A percentile compares a stretch with the other conserved stretches of the same genome.
Evolutionary conservation across 2,329 filamentous ascomycete genomes (phyloP).

Genomic region (Diaporthe citrichinensis): DNA sequence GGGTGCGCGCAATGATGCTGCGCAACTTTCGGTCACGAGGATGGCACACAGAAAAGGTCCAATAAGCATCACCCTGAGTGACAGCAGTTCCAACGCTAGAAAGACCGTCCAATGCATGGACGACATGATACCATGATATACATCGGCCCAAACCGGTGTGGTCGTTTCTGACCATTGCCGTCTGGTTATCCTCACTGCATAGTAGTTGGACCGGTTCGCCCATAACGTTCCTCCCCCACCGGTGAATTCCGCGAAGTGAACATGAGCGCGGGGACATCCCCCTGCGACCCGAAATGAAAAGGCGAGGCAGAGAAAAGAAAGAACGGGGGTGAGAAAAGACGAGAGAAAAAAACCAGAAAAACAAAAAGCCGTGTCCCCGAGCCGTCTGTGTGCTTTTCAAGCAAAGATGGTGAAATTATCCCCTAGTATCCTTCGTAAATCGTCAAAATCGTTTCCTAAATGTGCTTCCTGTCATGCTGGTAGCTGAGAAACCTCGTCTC

Average conservation of each 20-base stretch:
- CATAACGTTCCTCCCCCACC: not conserved
- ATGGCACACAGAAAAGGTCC: not conserved
- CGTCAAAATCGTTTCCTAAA: conserved; percentile 33
- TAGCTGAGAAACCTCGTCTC: conserved; percentile 38
- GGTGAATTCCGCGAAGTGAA: not conserved
- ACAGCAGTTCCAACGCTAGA: conserved; percentile 15
- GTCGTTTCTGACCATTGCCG: not conserved
- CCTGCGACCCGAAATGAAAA: not conserved
- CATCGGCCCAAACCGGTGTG: not conserved
- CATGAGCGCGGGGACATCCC: not conserved
- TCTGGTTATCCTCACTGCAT: not conserved
- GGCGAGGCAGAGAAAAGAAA: not conserved
- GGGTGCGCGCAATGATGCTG: not conserved
- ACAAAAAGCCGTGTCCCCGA: not conserved
- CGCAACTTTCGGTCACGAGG: not conserved
- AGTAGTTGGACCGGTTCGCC: not conserved
- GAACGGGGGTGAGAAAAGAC: not conserved
- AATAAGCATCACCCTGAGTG: not conserved
- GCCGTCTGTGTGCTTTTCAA: conserved; percentile 14
- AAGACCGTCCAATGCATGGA: conserved; percentile 17
- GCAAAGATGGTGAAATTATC: not conserved
- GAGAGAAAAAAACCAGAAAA: not conserved
- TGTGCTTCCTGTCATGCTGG: not conserved
- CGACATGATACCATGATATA: conserved; percentile 21
- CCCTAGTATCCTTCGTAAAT: conserved; percentile 36